Percentiles rank a stretch among this genome's conserved stretches.
Conservation (phyloP, 1,284 basidiomycete species). For the Ceratobasidium theobromae region DNA sequence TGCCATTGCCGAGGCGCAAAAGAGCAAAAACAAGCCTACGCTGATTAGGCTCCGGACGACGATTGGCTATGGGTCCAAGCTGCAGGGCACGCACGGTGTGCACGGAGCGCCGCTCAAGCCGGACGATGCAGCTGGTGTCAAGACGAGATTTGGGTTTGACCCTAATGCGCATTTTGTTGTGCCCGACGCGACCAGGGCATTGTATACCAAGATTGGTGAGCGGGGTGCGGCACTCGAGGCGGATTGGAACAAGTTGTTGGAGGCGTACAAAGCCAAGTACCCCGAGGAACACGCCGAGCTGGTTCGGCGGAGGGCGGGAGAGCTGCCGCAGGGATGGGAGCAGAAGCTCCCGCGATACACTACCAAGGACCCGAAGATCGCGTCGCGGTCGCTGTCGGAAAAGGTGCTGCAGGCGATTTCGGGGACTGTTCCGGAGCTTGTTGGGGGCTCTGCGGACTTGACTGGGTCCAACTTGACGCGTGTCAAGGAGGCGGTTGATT, state of each 20-base stretch:
- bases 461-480: conserved; percentile 92
- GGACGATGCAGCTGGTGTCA: conserved; percentile 84
- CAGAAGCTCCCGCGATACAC: conserved; percentile 81
- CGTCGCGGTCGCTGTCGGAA: conserved; percentile 92
- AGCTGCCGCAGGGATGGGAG: conserved; percentile 87
- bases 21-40: conserved; percentile 80
- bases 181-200: conserved; percentile 70
- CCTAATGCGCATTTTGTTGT: conserved; percentile 79
- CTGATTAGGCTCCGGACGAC: conserved; percentile 86
- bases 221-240: conserved; percentile 74
- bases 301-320: conserved; percentile 77
- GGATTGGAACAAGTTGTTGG: conserved; percentile 75
- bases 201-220: conserved; percentile 67
- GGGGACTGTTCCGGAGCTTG: conserved; percentile 75
- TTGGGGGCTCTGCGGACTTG: conserved; percentile 91
- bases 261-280: conserved; percentile 74
- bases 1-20: conserved; percentile 76
- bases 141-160: conserved; percentile 84
- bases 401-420: conserved; percentile 79
- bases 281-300: conserved; percentile 85
- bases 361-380: conserved; percentile 78
- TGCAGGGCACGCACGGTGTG: conserved; percentile 89
- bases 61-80: conserved; percentile 91
- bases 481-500: conserved; percentile 80
- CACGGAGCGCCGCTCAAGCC: conserved; percentile 92